A percentile compares a stretch with the other conserved stretches of the same genome.
Conservation (phyloP, 208 protist species). For the Crithidia expoeki region DNA sequence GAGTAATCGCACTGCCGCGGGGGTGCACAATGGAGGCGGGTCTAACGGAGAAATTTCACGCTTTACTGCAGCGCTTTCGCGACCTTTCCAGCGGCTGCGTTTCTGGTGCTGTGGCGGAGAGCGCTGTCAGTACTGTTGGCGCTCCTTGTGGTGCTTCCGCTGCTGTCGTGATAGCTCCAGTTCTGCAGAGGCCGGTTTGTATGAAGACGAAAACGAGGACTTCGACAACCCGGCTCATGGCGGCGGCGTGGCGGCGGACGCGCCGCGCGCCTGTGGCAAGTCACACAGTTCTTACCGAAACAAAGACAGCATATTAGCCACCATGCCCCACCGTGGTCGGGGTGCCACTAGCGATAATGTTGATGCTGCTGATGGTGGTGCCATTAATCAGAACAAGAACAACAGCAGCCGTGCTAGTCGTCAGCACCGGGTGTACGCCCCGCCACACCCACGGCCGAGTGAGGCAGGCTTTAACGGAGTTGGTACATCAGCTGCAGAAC, state of each 20-base stretch:
- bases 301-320: not conserved
- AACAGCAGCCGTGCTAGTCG: not conserved
- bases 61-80: constrained; percentile 1
- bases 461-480: not conserved
- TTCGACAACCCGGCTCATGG: not conserved
- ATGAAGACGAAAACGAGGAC: not conserved
- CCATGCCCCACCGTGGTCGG: not conserved
- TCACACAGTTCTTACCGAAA: not conserved
- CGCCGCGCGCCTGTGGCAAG: constrained; percentile 1
- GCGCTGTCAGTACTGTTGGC: not conserved
- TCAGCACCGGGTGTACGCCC: constrained; percentile 25
- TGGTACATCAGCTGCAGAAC: not conserved
- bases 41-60: not conserved
- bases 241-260: constrained; percentile 1
- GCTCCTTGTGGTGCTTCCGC: not conserved
- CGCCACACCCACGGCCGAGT: constrained; percentile 17
- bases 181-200: not conserved
- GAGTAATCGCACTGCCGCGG: constrained; percentile 2
- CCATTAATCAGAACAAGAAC: not conserved
- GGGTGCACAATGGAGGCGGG: not conserved
- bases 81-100: constrained; percentile 24
- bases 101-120: constrained; percentile 10
- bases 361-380: not conserved
- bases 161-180: not conserved
- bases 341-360: not conserved